A percentile compares a stretch with the other conserved stretches of the same genome.
phyloP scores from a whole-genome alignment of 2,329 filamentous ascomycete species.

The Hortaea werneckii region DNA sequence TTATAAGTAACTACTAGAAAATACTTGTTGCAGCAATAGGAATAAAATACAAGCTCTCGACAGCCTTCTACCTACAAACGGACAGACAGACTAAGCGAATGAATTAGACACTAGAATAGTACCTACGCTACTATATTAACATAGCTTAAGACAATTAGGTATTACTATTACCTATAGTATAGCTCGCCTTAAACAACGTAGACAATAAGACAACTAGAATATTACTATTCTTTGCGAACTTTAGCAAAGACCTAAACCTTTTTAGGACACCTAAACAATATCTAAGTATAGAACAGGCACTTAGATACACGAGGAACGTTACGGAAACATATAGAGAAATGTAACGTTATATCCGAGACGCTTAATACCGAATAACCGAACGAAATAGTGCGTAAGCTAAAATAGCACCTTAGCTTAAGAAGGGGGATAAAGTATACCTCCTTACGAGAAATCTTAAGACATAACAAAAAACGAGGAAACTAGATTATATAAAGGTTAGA shows the following conservation, averaged over 20 bases:
- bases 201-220: background rate
- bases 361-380: too few relatives aligned
- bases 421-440: background rate
- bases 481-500: background rate
- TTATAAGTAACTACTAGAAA: background rate
- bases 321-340: background rate
- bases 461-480: background rate
- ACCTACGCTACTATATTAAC: background rate
- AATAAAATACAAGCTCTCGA: background rate
- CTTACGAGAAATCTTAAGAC: background rate
- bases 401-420: background rate
- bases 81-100: background rate
- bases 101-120: background rate
- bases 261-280: background rate
- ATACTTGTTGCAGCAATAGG: background rate
- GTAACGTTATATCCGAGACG: background rate
- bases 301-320: background rate
- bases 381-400: too few relatives aligned
- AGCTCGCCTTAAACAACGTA: background rate
- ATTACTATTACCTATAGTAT: background rate
- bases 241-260: background rate
- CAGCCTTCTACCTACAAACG: background rate
- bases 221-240: background rate
- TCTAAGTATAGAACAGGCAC: background rate
- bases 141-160: background rate